Percentiles rank a stretch among this genome's conserved stretches.
Evolutionary conservation across 1,284 basidiomycete genomes (phyloP).

Genomic region (Mrakiaceae sp.): DNA sequence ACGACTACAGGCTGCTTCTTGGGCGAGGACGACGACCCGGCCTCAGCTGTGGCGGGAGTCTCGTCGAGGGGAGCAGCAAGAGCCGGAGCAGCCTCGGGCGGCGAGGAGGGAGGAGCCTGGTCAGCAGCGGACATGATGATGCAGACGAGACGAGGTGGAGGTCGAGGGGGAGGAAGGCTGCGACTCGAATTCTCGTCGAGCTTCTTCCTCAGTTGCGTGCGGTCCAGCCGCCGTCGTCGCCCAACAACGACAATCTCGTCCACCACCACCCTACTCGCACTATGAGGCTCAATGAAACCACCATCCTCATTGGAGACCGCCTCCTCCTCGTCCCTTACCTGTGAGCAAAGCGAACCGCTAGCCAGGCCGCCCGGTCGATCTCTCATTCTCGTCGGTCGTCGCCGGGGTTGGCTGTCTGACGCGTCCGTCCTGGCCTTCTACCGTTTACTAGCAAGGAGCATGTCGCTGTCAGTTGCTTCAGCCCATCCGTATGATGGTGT

Average conservation of each 20-base stretch:
- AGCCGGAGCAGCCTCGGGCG: too few species aligned
- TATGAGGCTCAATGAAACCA: conserved; percentile 55
- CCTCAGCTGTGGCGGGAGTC: too few species aligned
- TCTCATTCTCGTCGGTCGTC: background rate
- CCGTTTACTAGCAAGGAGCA: conserved; percentile 41
- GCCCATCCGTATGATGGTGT: conserved; percentile 1
- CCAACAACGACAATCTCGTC: background rate
- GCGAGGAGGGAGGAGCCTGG: too few species aligned
- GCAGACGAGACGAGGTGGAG: too few species aligned
- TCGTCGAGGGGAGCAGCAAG: too few species aligned
- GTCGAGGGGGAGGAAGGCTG: too few species aligned
- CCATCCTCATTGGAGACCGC: conserved; percentile 48
- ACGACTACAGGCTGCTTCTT: conserved; percentile 61
- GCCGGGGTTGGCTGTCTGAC: conserved; percentile 6
- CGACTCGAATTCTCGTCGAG: too few species aligned
- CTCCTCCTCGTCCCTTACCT: conserved; percentile 65
- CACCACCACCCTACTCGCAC: background rate
- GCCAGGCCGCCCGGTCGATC: background rate
- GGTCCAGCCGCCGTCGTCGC: too few species aligned
- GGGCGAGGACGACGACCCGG: too few species aligned
- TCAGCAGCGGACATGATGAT: too few species aligned
- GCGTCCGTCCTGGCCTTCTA: conserved; percentile 7
- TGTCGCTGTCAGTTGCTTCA: conserved; percentile 42
- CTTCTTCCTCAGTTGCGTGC: too few species aligned
- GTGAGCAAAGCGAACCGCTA: conserved; percentile 28